Evolutionary conservation across 2,329 filamentous ascomycete genomes (phyloP).

Genomic region (Fusarium graminum): DNA sequence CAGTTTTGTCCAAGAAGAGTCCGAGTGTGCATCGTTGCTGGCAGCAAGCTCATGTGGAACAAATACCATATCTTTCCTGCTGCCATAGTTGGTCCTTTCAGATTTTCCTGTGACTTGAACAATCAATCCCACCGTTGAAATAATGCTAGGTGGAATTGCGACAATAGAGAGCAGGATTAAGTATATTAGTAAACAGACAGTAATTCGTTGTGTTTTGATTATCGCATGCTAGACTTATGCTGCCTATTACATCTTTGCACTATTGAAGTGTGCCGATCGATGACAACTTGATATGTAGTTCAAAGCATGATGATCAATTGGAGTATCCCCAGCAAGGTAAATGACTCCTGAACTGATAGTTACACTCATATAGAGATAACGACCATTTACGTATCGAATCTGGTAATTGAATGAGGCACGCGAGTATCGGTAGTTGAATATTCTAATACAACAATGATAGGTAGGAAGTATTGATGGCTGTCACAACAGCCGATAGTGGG

Average conservation of each 20-base stretch:
- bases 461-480: not conserved
- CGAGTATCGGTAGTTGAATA: slow-evolving; percentile 41
- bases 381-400: not conserved
- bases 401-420: slow-evolving; percentile 12
- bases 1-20: too few relatives aligned
- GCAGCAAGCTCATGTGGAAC: too few relatives aligned
- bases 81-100: too few relatives aligned
- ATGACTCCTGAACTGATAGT: not conserved
- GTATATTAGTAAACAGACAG: too few relatives aligned
- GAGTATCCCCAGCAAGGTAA: not conserved
- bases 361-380: not conserved
- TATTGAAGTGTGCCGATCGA: not conserved
- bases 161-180: too few relatives aligned
- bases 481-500: slow-evolving; percentile 33
- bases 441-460: slow-evolving; percentile 40
- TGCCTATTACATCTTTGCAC: not conserved
- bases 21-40: too few relatives aligned
- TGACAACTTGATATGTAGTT: not conserved
- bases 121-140: too few relatives aligned
- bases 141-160: too few relatives aligned
- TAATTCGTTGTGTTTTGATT: too few relatives aligned
- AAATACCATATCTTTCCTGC: too few relatives aligned
- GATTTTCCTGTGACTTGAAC: too few relatives aligned
- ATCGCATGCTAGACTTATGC: too few relatives aligned
- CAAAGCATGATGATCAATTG: not conserved